Evolutionary conservation across 345 rosid species (phyloP).

Genomic region (Moringa oleifera): DNA sequence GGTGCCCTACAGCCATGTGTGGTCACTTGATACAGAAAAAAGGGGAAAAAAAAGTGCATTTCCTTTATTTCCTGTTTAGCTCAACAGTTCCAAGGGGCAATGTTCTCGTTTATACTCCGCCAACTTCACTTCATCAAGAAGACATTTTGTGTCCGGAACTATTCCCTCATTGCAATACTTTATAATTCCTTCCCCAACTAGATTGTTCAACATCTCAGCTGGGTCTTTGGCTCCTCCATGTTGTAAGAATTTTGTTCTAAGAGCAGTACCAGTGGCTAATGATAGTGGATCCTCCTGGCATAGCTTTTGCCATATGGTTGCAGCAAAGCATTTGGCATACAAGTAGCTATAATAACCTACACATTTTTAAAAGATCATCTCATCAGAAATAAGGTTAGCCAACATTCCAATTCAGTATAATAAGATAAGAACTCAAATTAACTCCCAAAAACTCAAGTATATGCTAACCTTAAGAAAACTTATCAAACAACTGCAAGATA

Average conservation of each 20-base stretch:
- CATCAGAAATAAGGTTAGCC: background rate
- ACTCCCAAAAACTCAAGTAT: no score
- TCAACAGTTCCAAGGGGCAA: no score
- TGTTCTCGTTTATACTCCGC: no score
- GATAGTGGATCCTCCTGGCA: slow-evolving; percentile 88
- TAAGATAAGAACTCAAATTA: no score
- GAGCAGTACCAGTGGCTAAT: slow-evolving; percentile 52
- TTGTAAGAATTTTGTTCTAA: slow-evolving; percentile 61
- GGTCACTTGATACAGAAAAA: no score
- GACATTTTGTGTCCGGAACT: slow-evolving; percentile 57
- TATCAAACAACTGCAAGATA: no score
- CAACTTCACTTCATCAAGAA: slow-evolving; percentile 41
- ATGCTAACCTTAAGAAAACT: no score
- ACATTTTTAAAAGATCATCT: background rate
- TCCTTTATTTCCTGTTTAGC: no score
- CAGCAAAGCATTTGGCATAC: slow-evolving; percentile 82
- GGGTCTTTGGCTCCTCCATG: slow-evolving; percentile 95
- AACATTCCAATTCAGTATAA: background rate
- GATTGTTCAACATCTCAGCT: slow-evolving; percentile 54
- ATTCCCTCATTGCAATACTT: slow-evolving; percentile 45
- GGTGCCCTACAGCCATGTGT: no score
- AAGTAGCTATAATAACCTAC: slow-evolving; percentile 82
- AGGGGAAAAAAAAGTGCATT: no score
- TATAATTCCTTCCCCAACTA: slow-evolving; percentile 59
- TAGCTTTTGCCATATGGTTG: slow-evolving; percentile 79